Base-by-base conservation (phyloP, 2,329 filamentous ascomycete species). In the Lecanicillium sp. region DNA sequence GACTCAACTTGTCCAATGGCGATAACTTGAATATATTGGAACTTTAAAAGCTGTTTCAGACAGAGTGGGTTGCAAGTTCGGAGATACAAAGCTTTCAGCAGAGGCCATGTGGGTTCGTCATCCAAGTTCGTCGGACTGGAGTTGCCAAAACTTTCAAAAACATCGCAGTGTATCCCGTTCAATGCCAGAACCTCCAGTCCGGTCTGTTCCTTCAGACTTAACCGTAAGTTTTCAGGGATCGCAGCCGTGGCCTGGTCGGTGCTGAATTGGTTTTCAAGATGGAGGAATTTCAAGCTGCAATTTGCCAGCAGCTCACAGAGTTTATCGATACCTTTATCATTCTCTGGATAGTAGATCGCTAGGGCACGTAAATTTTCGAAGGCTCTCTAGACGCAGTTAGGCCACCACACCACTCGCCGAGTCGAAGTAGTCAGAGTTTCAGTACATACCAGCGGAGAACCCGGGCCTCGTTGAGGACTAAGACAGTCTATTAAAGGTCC, bases 181-280 rank as follows among this genome's bases (percentile, higher is more conserved):
- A 31, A 31, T 31, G 29, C 29, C n/a, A 31, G n/a, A 31, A 31
- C 29, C n/a, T 31, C 29, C 29, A 31, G 29, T 31, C 29, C 29
- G n/a, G 29, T 31, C 29, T 31, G 29, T 31, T 31, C 29, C n/a
- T 31, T 15, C 29, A 31, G 29, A 31, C 29, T 31, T 31, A 14
- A 31, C 7, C 7, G 29, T 31, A 31, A 31, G 29, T 31, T 31
- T 31, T 31, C 29, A 14, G 29, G 8, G 7, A 31, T 31, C 29
- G 29, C 29, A 31, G 29, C 29, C n/a, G 29, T 31, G 29, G 29
- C 29, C 29, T 8, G 29, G 29, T 31, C 7, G 7, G 29, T 8
- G 29, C 29, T 8, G 29, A 31, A 31, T 31, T 31, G 29, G n/a
- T 31, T 31, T 31, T 31, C 29, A 31, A 31, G 29, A 9, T 31